Conservation (phyloP, 768 basidiomycete genomes). For the Kwoniella bestiolae region DNA sequence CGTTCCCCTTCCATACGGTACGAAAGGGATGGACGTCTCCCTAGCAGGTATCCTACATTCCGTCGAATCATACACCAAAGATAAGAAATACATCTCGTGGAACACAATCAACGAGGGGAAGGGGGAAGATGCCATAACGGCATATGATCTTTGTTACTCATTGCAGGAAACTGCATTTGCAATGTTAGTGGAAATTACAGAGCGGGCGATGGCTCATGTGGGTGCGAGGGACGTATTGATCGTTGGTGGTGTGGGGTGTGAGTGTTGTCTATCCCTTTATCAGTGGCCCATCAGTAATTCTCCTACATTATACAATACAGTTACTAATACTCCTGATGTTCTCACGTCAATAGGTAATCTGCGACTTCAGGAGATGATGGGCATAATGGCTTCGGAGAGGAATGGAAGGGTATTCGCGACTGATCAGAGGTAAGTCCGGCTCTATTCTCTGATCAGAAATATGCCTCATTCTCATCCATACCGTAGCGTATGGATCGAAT, state of each 20-base stretch:
- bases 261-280: too few relatives aligned
- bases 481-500: not conserved
- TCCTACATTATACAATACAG: too few relatives aligned
- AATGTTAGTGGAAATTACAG: slow-evolving; percentile 99
- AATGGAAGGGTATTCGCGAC: slow-evolving; percentile 89
- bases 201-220: slow-evolving; percentile 98
- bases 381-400: slow-evolving; percentile 89
- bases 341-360: slow-evolving; percentile 94
- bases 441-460: not conserved
- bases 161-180: slow-evolving; percentile 96
- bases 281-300: too few relatives aligned
- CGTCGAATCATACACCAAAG: slow-evolving; percentile 80
- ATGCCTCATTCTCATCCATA: not conserved
- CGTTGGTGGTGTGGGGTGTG: slow-evolving; percentile 99
- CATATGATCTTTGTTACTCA: slow-evolving; percentile 95
- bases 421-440: slow-evolving; percentile 75
- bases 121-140: slow-evolving; percentile 74
- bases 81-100: slow-evolving; percentile 74
- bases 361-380: slow-evolving; percentile 98
- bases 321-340: too few relatives aligned
- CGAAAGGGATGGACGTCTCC: slow-evolving; percentile 98
- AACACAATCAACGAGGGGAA: slow-evolving; percentile 7
- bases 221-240: slow-evolving; percentile 94
- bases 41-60: slow-evolving; percentile 92
- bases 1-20: slow-evolving; percentile 85